phyloP scores from a whole-genome alignment of 1,284 basidiomycete genomes.

The Irpex sp. region DNA sequence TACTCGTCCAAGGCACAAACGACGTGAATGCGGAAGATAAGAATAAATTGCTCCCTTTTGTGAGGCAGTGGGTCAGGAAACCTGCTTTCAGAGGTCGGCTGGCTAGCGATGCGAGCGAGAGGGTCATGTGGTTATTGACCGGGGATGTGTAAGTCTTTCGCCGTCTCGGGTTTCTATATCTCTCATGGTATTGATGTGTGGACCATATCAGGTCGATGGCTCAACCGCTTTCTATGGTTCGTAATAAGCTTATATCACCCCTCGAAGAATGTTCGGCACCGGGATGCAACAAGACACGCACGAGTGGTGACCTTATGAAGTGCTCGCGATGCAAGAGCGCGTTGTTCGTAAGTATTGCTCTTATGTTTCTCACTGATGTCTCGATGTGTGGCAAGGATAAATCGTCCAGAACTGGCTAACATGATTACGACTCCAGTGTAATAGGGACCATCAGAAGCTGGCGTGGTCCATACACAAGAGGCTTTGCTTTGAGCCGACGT shows the following conservation, averaged over 20 bases:
- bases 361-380: not conserved
- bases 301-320: not conserved
- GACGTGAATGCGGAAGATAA: not conserved
- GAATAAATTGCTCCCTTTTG: not conserved
- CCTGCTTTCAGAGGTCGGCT: not conserved
- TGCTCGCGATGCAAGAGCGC: conserved; percentile 7
- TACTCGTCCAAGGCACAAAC: not conserved
- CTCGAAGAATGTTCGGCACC: not conserved
- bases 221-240: not conserved
- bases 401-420: too few relatives aligned
- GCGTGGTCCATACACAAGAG: not conserved
- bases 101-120: not conserved
- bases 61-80: not conserved
- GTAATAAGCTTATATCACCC: not conserved
- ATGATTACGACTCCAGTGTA: not conserved
- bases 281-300: not conserved
- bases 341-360: not conserved
- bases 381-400: not conserved
- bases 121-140: not conserved
- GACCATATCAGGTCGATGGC: not conserved
- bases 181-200: not conserved
- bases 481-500: not conserved
- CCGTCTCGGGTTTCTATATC: not conserved
- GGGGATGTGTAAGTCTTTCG: not conserved
- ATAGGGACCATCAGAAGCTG: not conserved